Base-by-base conservation (phyloP, 495 filamentous ascomycete genomes). In the Penicillium chermesinum region DNA sequence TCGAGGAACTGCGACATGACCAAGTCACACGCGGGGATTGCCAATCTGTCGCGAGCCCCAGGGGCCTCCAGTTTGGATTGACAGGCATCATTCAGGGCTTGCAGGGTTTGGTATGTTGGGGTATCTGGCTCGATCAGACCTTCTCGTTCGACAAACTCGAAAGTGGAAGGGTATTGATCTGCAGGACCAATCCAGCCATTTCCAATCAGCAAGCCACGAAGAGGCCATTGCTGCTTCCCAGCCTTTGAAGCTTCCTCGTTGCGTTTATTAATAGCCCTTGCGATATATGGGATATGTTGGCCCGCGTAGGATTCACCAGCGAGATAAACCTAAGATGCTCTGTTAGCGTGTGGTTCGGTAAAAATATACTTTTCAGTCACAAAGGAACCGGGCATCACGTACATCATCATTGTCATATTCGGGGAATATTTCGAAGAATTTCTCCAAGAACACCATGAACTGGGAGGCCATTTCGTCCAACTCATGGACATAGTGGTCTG, bases 241-340 rank as follows among this genome's bases (percentile, higher is more conserved):
- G 65, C 55, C 35, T 52, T 19, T 15, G 43, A 27, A 13, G 53
- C 44, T 14, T 58, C 64, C 46, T 73, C 67, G 67, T 97, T 97
- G 30, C 90, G 88, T 16, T 87, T 81, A 41, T 95, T 75, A 38
- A 98, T 93, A 17, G 84, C 86, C 50, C 83, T 82, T 7, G 94
- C 88, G 49, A 98, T 91, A 62, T 98, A 95, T 12, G 93, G 93
- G 45, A 98, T 98, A 69, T 97, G 83, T 64, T 97, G 94, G 25
- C 93, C 93, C 25, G 93, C 94, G 59, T 91, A 98, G 1, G 93
- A 98, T 70, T 98, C 93, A 16, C 93, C 93, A 0, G 91, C 85
- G 41, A 98, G 70, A 64, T 96, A 98, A 20, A 98, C 70, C 93
- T 97, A 54, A 33, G 20, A 16, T 17, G 4, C 37, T 19, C 44